Conservation (phyloP, 441 rosid species). For the Caryocar brasiliense region DNA sequence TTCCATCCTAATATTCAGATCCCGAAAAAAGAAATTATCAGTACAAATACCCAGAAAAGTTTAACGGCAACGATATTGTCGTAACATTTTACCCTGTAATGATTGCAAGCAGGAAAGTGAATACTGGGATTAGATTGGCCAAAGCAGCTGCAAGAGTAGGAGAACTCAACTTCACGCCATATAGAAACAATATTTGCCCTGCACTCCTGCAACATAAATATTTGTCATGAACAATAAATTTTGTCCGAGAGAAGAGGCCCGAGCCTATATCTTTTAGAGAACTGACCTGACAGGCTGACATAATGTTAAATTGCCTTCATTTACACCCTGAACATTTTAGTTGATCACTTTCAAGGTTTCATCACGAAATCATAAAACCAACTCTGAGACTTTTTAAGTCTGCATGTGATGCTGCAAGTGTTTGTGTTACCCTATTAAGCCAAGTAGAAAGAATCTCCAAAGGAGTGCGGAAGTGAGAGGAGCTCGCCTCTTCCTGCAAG, state of each 20-base stretch:
- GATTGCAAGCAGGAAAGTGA: constrained; percentile 45
- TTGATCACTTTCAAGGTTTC: too few relatives aligned
- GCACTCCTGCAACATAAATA: constrained; percentile 24
- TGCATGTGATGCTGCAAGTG: too few relatives aligned
- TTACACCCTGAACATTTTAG: too few relatives aligned
- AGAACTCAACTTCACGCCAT: constrained; percentile 32
- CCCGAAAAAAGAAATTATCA: neutral
- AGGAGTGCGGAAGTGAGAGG: constrained; percentile 23
- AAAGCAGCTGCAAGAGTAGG: constrained; percentile 47
- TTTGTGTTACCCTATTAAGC: constrained; percentile 23
- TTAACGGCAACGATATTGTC: too few relatives aligned
- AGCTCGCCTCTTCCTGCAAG: constrained; percentile 24
- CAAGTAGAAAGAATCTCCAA: constrained; percentile 32
- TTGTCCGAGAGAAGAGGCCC: too few relatives aligned
- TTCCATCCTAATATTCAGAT: constrained; percentile 29
- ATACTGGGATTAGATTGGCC: constrained; percentile 34
- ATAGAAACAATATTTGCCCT: constrained; percentile 23
- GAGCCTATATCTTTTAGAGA: too few relatives aligned
- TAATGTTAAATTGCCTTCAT: too few relatives aligned
- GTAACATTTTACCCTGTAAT: constrained; percentile 25
- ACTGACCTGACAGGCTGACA: too few relatives aligned
- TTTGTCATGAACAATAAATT: neutral
- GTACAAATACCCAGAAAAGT: neutral
- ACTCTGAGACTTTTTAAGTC: too few relatives aligned
- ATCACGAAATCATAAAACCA: too few relatives aligned